Base-by-base conservation (phyloP, 75 land plant species). In the Picea sitchensis region DNA sequence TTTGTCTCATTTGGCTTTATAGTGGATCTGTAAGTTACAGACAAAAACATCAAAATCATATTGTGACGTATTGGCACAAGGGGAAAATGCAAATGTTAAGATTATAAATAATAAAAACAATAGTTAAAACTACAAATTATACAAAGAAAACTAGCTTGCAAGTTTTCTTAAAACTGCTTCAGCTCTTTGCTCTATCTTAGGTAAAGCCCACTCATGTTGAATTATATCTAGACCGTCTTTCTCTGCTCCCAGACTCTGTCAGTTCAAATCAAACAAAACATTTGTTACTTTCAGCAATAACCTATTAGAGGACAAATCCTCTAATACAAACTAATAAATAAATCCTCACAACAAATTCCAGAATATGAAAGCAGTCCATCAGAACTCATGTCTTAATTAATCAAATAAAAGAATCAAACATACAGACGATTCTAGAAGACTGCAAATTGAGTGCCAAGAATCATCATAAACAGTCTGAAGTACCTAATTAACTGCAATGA, bases 151-250 rank as follows among this genome's bases (percentile, higher is more conserved):
- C 51, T 71, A 88, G 12, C 62, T 68, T 11, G 84, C 82, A 6
- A 96, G 81, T 47, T 88, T 81, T 77, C 88, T 91, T 81, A 96
- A 78, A n/a, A 92, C 88, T 59, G 90, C 80, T 83, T 92, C 97
- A 2, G 99, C 99, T 26, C 90, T 86, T 61, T 91, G 95, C 87
- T 96, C 99, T 59, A 94, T 81, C 76, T 87, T 92, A 30, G 93
- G 94, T 26, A 96, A 78, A 60, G 83, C 91, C 99, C 99, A 96
- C 54, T 94, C 95, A 80, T 96, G 99, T 77, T 96, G 99, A 63
- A 94, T 65, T 44, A 96, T 86, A 61, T 96, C 99, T 26, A 96
- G 86, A 38, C 90, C 84, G 82, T 96, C 99, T 84, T 96, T 96
- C 88, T 96, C 99, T 18, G 98, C 95, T 26, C 94, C 79, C 78